Conservation (phyloP, 352 stramenopile species). For the Elongisporangium undulatum region DNA sequence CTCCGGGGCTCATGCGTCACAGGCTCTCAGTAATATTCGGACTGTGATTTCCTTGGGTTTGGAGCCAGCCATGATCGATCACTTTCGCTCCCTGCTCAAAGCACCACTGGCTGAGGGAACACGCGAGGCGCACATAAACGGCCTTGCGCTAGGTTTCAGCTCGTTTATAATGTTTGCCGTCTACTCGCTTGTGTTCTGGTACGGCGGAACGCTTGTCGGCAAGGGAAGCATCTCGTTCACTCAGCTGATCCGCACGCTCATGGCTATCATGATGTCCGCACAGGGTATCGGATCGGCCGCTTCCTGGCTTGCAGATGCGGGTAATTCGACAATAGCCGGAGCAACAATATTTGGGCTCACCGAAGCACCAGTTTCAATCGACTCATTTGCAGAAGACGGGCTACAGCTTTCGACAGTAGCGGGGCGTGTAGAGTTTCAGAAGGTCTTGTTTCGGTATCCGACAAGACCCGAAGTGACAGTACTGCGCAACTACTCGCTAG, state of each 20-base stretch:
- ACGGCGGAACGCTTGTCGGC: constrained; percentile 42
- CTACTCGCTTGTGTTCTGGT: constrained; percentile 65
- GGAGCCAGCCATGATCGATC: constrained; percentile 24
- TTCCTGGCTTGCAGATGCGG: constrained; percentile 18
- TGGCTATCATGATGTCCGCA: constrained; percentile 46
- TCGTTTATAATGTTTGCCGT: constrained; percentile 51
- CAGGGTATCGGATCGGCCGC: constrained; percentile 25
- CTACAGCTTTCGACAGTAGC: not conserved
- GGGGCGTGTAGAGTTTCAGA: not conserved
- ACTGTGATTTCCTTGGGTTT: constrained; percentile 37
- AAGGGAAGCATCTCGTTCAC: constrained; percentile 29
- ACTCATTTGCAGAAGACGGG: not conserved
- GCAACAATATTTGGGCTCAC: constrained; percentile 13
- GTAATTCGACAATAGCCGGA: constrained; percentile 21
- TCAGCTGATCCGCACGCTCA: constrained; percentile 49
- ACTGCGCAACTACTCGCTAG: constrained; percentile 80
- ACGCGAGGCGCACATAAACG: constrained; percentile 32
- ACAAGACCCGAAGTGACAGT: constrained; percentile 34
- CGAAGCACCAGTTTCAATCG: constrained; percentile 1
- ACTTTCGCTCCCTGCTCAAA: constrained; percentile 20
- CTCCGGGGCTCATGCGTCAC: constrained; percentile 37
- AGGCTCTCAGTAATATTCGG: constrained; percentile 46
- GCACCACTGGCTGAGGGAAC: constrained; percentile 11
- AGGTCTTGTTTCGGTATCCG: not conserved
- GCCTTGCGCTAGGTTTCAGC: constrained; percentile 60